Percentiles rank a stretch among this genome's conserved stretches.
Evolutionary conservation across 2,329 filamentous ascomycete genomes (phyloP).

Genomic region (Lachnellula hyalina): DNA sequence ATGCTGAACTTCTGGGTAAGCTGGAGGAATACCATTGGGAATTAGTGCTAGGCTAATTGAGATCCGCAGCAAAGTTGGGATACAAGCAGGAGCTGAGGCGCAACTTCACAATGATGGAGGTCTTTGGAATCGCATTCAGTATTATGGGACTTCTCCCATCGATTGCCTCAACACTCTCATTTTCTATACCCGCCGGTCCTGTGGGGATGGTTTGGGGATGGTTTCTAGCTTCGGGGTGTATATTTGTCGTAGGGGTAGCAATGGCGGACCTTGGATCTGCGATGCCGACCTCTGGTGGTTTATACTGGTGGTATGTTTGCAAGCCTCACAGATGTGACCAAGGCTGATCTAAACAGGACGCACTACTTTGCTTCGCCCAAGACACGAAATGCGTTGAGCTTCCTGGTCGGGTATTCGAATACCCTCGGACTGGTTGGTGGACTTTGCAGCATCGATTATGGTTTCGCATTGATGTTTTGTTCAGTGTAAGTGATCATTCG

Average conservation of each 20-base stretch:
- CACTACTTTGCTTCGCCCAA: constrained; percentile 52
- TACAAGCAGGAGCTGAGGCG: constrained; percentile 54
- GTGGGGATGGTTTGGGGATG: constrained; percentile 59
- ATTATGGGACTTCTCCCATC: constrained; percentile 59
- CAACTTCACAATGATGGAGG: constrained; percentile 57
- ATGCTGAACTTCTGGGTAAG: constrained; percentile 31
- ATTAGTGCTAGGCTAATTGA: not conserved
- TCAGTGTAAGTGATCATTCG: constrained; percentile 37
- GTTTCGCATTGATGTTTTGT: constrained; percentile 52
- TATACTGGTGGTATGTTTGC: constrained; percentile 41
- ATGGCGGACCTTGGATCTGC: constrained; percentile 50
- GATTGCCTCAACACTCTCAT: constrained; percentile 53
- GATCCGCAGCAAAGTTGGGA: constrained; percentile 26
- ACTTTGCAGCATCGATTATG: constrained; percentile 55
- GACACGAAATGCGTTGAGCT: constrained; percentile 52
- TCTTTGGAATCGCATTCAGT: constrained; percentile 55
- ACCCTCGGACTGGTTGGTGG: constrained; percentile 56
- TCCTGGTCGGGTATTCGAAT: constrained; percentile 57
- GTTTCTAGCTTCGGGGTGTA: constrained; percentile 52
- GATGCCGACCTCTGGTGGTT: constrained; percentile 54
- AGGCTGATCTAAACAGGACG: constrained; percentile 39
- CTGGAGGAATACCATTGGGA: too few species aligned
- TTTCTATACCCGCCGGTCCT: constrained; percentile 54
- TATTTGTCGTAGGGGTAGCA: constrained; percentile 54
- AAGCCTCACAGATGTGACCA: not conserved